Evolutionary conservation across 371 early-diverging fungal species (phyloP).

Genomic region (Encephalitozoon hellem): DNA sequence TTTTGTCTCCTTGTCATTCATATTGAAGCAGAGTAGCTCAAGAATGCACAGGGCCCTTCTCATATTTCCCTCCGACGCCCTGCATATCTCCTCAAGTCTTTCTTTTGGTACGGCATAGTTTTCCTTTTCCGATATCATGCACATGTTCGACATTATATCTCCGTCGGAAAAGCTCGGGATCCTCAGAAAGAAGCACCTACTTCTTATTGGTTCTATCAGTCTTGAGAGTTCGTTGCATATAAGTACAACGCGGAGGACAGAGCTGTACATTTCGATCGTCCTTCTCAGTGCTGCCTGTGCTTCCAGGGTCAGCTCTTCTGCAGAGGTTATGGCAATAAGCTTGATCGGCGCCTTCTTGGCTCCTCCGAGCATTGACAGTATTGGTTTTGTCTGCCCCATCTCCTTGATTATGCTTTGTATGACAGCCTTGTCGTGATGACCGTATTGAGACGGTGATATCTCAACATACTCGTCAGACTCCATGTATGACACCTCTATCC

Average conservation of each 20-base stretch:
- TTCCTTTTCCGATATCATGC: constrained; percentile 37
- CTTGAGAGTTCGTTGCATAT: constrained; percentile 77
- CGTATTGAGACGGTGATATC: constrained; percentile 66
- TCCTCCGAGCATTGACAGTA: constrained; percentile 62
- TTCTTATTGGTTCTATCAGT: constrained; percentile 85
- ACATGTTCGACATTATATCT: constrained; percentile 63
- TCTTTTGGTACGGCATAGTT: constrained; percentile 24
- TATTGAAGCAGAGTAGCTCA: constrained; percentile 69
- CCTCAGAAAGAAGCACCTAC: constrained; percentile 80
- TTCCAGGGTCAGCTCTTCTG: constrained; percentile 76
- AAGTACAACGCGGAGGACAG: constrained; percentile 79
- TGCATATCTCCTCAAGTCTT: constrained; percentile 63
- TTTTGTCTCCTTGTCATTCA: constrained; percentile 63
- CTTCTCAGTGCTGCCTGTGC: constrained; percentile 94
- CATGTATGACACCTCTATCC: constrained; percentile 66
- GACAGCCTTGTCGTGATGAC: constrained; percentile 81
- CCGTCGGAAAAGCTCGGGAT: constrained; percentile 70
- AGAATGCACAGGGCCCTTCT: constrained; percentile 76
- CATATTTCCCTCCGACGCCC: constrained; percentile 69
- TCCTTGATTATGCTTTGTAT: constrained; percentile 92
- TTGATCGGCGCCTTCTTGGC: constrained; percentile 27
- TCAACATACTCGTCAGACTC: constrained; percentile 57
- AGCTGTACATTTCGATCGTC: constrained; percentile 95
- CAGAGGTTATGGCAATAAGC: constrained; percentile 88
- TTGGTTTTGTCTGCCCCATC: constrained; percentile 89